Base-by-base conservation (phyloP, 306 rosid species). In the barrel medic (Medicago truncatula) region DNA sequence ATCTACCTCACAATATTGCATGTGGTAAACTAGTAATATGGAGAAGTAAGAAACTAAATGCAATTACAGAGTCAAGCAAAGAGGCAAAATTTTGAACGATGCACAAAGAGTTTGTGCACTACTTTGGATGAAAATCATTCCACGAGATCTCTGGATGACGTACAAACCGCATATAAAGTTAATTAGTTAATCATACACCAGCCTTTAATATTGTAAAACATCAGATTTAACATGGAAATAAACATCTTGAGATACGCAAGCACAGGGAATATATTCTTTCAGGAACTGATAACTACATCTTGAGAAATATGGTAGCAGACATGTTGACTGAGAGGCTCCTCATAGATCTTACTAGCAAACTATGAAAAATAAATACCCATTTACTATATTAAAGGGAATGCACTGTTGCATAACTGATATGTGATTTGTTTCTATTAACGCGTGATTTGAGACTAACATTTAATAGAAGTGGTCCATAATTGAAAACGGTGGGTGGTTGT, bases 331-430 rank as follows among this genome's bases (percentile, higher is more conserved):
- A 64, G 69, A 41, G 14, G 70, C 47, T 38, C 28, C 47, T 9
- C 15, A 63, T 25, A 63, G 25, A 38, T 38, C 25, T 63, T 63
- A 63, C 28, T 63, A 63, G 47, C 25, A 63, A 36, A 63, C 47
- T 63, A 17, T 25, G 21, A 64, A 38, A 36, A 43, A 64, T 64
- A 64, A 36, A n/a, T 62, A 62, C 68, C 23, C 21, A 62, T 62
- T 62, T 21, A 62, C 23, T 34, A 34, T 39, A n/a, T 36, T 2
- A 63, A 63, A 17, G 70, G 70, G 16, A 40, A 12, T 0, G 7
- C 46, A 62, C 10, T 34, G 23, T 36, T 8, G 46, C 13, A 34
- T 36, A 62, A 62, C 1, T 62, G 25, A 65, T 28, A 65, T 40
- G 7, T 9, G 52, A 40, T 41, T 17, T 39, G n/a, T 16, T n/a